phyloP scores from a whole-genome alignment of 345 rosid species.

The Tarenaya hassleriana region DNA sequence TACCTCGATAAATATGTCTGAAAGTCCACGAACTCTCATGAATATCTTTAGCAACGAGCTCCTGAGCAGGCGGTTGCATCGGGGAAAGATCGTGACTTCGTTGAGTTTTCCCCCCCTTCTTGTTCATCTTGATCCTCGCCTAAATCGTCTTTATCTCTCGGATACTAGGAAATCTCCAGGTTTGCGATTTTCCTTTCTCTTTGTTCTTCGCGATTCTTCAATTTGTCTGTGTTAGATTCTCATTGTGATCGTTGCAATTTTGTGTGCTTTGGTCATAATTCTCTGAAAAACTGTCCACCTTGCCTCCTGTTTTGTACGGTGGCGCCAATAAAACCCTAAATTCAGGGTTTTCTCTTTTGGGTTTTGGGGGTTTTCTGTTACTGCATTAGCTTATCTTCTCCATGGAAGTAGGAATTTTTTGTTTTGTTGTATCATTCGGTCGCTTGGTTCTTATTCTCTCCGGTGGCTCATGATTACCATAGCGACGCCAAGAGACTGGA shows the following conservation, averaged over 20 bases:
- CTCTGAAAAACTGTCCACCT: too few species aligned
- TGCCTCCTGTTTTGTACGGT: too few species aligned
- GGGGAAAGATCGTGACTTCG: slow-evolving; percentile 34
- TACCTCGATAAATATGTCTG: slow-evolving; percentile 94
- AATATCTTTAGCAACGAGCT: slow-evolving; percentile 84
- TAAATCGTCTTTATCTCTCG: too few species aligned
- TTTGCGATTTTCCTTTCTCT: too few species aligned
- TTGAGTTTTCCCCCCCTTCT: too few species aligned
- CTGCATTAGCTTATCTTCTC: background rate
- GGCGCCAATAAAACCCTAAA: slow-evolving; percentile 21
- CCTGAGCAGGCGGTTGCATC: slow-evolving; percentile 94
- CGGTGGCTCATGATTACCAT: background rate
- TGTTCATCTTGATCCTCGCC: too few species aligned
- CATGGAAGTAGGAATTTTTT: background rate
- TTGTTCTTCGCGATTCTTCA: too few species aligned
- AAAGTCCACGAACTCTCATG: slow-evolving; percentile 83
- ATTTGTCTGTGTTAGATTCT: too few species aligned
- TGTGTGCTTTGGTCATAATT: too few species aligned
- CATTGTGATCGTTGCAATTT: too few species aligned
- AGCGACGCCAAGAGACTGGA: slow-evolving; percentile 16
- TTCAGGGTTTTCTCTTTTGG: slow-evolving; percentile 13
- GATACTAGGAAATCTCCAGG: too few species aligned
- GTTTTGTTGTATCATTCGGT: background rate
- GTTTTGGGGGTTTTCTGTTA: background rate
- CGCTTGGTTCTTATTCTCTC: background rate